These are phyloP conservation scores for Saxophila tyrrhenica DNA, from an alignment of 495 filamentous ascomycete genomes.

Conservation along the genomic window DNA sequence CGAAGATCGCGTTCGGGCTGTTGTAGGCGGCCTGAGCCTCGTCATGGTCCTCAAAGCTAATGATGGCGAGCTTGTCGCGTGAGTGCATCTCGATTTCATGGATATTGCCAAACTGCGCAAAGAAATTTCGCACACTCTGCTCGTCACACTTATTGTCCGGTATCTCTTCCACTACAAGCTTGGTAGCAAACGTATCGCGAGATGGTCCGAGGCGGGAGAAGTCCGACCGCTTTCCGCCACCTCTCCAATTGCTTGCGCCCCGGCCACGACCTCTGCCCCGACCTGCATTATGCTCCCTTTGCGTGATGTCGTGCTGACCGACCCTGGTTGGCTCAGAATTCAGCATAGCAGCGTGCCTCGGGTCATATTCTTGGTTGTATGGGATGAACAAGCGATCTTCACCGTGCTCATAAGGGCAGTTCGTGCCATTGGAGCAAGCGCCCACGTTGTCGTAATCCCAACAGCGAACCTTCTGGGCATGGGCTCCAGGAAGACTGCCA, in stretches of 20 bases:
- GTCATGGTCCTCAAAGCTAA: constrained; percentile 65
- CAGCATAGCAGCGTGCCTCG: constrained; percentile 48
- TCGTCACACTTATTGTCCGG: constrained; percentile 78
- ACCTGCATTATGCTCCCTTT: constrained; percentile 32
- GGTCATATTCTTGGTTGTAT: constrained; percentile 69
- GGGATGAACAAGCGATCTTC: constrained; percentile 43
- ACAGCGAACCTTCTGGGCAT: constrained; percentile 45
- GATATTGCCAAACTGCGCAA: constrained; percentile 73
- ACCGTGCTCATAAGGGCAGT: constrained; percentile 79
- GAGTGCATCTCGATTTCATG: constrained; percentile 60
- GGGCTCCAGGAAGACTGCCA: neutral
- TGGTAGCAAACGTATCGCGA: constrained; percentile 59
- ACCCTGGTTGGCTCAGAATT: constrained; percentile 20
- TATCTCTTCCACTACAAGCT: constrained; percentile 86
- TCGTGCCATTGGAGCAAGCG: constrained; percentile 65
- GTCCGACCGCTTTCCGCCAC: constrained; percentile 44
- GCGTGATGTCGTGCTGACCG: constrained; percentile 9
- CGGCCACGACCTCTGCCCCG: constrained; percentile 37
- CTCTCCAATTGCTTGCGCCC: constrained; percentile 30
- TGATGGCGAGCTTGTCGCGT: constrained; percentile 65
- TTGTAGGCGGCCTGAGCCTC: constrained; percentile 73
- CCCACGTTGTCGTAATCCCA: constrained; percentile 83
- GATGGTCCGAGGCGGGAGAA: constrained; percentile 70
- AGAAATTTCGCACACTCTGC: constrained; percentile 63
- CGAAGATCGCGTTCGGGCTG: constrained; percentile 89